Percentiles rank a stretch among this genome's conserved stretches.
Conservation (phyloP, 139 green algal species). For the Closterium sp. region DNA sequence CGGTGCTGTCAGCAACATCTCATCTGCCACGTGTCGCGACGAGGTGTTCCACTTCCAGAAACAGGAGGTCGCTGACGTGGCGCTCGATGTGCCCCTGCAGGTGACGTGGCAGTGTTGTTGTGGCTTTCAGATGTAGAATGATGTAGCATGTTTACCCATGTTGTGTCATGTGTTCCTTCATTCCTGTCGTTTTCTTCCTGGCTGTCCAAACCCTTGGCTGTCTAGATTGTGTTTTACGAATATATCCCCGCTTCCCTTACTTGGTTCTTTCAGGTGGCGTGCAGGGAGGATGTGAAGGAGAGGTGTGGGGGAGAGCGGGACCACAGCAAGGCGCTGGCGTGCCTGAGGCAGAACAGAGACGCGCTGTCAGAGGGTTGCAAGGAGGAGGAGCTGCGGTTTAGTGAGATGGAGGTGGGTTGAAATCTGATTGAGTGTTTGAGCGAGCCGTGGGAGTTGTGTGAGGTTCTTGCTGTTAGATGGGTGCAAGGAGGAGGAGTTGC, state of each 20-base stretch:
- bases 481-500: constrained; percentile 70
- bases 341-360: constrained; percentile 67
- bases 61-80: constrained; percentile 77
- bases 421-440: background rate
- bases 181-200: too few species aligned
- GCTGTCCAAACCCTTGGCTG: too few species aligned
- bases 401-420: constrained; percentile 13
- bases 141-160: constrained; percentile 40
- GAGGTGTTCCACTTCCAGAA: constrained; percentile 82
- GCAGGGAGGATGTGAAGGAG: background rate
- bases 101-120: constrained; percentile 49
- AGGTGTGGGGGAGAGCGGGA: constrained; percentile 13
- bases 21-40: constrained; percentile 66
- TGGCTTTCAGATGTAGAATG: constrained; percentile 69
- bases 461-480: constrained; percentile 52
- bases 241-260: too few species aligned
- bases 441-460: background rate
- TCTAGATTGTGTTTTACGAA: too few species aligned
- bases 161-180: constrained; percentile 47
- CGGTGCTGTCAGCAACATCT: constrained; percentile 68
- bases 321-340: constrained; percentile 70
- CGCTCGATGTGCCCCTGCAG: constrained; percentile 69
- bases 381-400: constrained; percentile 64
- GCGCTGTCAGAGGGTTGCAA: constrained; percentile 66
- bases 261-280: background rate